Conservation (phyloP, 2,329 filamentous ascomycete genomes). For the Verticillium alfalfae region DNA sequence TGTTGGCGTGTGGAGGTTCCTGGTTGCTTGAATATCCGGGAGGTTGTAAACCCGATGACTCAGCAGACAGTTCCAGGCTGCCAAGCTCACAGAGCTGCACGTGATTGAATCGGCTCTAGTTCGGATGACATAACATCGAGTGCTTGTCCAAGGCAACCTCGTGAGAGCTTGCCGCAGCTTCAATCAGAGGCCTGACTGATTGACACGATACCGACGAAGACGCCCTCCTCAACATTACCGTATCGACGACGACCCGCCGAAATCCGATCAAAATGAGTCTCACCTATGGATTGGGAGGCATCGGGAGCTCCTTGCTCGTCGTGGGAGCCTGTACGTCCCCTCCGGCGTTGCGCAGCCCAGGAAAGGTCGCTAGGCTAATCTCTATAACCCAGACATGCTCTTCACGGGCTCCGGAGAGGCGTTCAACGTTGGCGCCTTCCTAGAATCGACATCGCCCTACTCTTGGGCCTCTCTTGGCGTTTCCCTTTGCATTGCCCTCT, state of each 20-base stretch:
- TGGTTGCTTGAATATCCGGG: neutral
- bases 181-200: conserved; percentile 2
- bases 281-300: conserved; percentile 63
- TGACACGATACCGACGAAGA: neutral
- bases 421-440: conserved; percentile 95
- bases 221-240: neutral
- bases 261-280: conserved; percentile 58
- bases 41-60: neutral
- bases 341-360: neutral
- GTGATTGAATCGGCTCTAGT: neutral
- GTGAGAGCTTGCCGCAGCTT: conserved; percentile 13
- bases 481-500: conserved; percentile 88
- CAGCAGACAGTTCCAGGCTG: neutral
- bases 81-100: neutral
- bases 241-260: conserved; percentile 12
- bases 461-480: conserved; percentile 91
- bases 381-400: conserved; percentile 74
- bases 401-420: conserved; percentile 94
- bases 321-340: conserved; percentile 72
- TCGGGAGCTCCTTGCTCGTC: conserved; percentile 62
- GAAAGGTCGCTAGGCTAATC: conserved; percentile 7
- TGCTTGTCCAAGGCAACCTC: conserved; percentile 1
- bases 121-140: neutral
- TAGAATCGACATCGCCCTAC: conserved; percentile 90
- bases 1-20: conserved; percentile 8